These are phyloP conservation scores for Calocybe indica DNA, from an alignment of 768 basidiomycete genomes.

Conservation along the genomic window DNA sequence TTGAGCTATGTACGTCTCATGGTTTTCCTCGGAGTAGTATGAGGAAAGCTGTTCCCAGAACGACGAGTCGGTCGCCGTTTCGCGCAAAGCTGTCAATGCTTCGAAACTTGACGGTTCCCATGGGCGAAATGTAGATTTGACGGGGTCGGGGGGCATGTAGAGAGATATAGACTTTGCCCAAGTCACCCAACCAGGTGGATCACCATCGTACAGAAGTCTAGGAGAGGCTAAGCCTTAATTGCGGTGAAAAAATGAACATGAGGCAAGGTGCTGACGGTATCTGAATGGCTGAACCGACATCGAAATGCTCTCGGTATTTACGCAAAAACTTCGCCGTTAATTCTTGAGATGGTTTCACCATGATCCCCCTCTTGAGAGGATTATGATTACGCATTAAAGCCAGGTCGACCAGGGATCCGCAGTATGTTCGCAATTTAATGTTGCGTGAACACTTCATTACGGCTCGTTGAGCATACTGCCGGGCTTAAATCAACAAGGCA, in stretches of 20 bases:
- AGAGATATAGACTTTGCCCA: slow-evolving; percentile 43
- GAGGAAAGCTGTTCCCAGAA: slow-evolving; percentile 69
- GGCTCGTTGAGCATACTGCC: slow-evolving; percentile 65
- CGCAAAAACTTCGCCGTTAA: slow-evolving; percentile 52
- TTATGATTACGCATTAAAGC: slow-evolving; percentile 59
- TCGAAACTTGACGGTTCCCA: slow-evolving; percentile 53
- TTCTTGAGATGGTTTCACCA: slow-evolving; percentile 41
- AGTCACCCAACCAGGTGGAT: slow-evolving; percentile 63
- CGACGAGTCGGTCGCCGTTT: slow-evolving; percentile 34
- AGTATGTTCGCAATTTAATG: slow-evolving; percentile 77
- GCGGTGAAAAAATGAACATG: slow-evolving; percentile 1
- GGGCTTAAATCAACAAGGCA: slow-evolving; percentile 4
- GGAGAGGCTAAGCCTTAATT: slow-evolving; percentile 26
- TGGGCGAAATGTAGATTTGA: slow-evolving; percentile 45
- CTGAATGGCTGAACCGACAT: slow-evolving; percentile 22
- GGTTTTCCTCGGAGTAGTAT: slow-evolving; percentile 76
- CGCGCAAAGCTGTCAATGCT: slow-evolving; percentile 44
- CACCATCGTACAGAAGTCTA: slow-evolving; percentile 41
- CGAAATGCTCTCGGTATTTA: slow-evolving; percentile 47
- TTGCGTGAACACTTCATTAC: slow-evolving; percentile 72
- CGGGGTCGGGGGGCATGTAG: slow-evolving; percentile 41
- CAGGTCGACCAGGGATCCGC: slow-evolving; percentile 48
- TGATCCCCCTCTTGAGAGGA: slow-evolving; percentile 52
- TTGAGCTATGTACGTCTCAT: slow-evolving; percentile 54
- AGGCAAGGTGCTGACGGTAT: slow-evolving; percentile 36